Conservation (phyloP, 495 filamentous ascomycete species). For the Collariella sp. region DNA sequence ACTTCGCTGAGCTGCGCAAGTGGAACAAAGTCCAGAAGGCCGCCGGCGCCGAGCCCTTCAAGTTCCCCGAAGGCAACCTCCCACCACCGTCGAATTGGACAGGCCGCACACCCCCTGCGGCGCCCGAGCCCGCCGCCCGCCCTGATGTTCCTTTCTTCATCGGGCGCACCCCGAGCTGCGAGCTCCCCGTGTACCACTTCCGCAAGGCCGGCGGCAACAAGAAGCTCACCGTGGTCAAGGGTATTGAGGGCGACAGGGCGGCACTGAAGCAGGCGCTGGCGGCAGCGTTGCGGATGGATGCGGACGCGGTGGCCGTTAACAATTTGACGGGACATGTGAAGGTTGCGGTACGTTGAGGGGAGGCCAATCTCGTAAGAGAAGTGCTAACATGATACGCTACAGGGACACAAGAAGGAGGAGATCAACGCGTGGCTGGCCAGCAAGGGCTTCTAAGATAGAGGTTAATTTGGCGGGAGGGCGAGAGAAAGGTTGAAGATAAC, state of each 20-base stretch:
- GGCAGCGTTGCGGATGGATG: slow-evolving; percentile 35
- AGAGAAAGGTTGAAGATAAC: not conserved
- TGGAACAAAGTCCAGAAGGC: not conserved
- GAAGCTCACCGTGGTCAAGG: slow-evolving; percentile 65
- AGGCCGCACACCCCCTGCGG: too few species aligned
- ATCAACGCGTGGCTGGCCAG: slow-evolving; percentile 6
- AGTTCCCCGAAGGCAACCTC: too few species aligned
- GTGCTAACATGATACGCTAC: too few species aligned
- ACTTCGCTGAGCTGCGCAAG: too few species aligned
- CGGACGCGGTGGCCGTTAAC: slow-evolving; percentile 45
- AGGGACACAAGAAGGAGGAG: slow-evolving; percentile 13
- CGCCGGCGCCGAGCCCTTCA: not conserved
- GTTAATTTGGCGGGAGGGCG: not conserved
- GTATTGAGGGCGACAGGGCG: slow-evolving; percentile 61
- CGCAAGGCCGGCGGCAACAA: slow-evolving; percentile 69
- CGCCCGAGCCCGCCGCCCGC: too few species aligned
- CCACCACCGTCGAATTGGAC: too few species aligned
- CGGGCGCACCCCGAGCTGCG: slow-evolving; percentile 56
- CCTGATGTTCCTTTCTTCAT: slow-evolving; percentile 56
- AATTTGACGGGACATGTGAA: slow-evolving; percentile 54
- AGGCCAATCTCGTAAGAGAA: not conserved
- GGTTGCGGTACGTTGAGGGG: slow-evolving; percentile 45
- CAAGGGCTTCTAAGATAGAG: slow-evolving; percentile 1
- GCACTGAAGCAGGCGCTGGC: slow-evolving; percentile 45
- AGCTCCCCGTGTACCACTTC: slow-evolving; percentile 71